Evolutionary conservation across 805 yeast genomes (phyloP), one percentile per base, ranked within the genome.

Genomic region (Ogataea salicorniae): DNA sequence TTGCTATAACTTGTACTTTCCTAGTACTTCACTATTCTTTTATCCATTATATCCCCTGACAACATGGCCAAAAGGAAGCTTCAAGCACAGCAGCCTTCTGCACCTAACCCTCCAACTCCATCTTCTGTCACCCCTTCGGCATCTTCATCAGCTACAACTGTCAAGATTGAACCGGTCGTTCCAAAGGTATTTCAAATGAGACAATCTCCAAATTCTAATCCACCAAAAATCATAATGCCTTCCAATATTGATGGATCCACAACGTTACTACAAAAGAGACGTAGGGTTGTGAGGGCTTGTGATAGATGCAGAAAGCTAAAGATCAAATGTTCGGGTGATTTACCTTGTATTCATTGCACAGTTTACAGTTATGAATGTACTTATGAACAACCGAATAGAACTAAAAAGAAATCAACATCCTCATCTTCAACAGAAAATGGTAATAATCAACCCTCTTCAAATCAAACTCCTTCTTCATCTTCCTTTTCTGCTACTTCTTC

Each of bases 361-460:
- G 96, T 88, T 1, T 90, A 88, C 67, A 80, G 87, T 18, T 87
- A 85, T 64, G 84, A 80, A 48, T 89, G 97, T 66, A 80, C 95
- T 0, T 89, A 89, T 62, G 87, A 85, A 59, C 88, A 87, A 58
- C 92, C 95, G 9, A 58, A 55, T 40, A 43, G 61, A 17, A 42
- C 61, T 3, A 61, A 63, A 42, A 79, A 77, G 58, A 79, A 58
- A 40, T 34, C 41, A n/a, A 20, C 49, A 6, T 5, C 20, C 22
- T 37, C 34, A 14, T n/a, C n/a, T n/a, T 13, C 43, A 14, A 34
- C 18, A 6, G 38, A 33, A 14, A 44, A 31, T 26, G 35, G 34
- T 13, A 33, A 23, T 13, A 43, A 35, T 33, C 26, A 31, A 7
- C 23, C 22, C 13, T 6, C 31, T 6, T 37, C n/a, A 17, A 18